A percentile compares a stretch with the other conserved stretches of the same genome.
Evolutionary conservation across 495 filamentous ascomycete genomes (phyloP).

Genomic region (Chaetomium fimeti): DNA sequence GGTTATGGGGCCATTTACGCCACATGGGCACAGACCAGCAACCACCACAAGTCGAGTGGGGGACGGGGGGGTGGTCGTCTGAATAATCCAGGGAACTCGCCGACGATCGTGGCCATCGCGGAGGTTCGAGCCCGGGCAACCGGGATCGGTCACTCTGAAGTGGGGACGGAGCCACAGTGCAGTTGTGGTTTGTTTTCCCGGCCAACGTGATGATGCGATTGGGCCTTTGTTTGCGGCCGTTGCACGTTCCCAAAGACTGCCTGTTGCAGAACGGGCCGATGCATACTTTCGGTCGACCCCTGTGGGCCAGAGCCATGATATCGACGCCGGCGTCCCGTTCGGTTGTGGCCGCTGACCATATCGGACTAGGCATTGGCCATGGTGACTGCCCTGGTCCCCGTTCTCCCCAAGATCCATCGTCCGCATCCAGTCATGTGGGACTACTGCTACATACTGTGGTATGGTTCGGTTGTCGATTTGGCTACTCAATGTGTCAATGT

Average conservation of each 20-base stretch:
- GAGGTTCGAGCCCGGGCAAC: not conserved
- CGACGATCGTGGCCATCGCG: slow-evolving; percentile 9
- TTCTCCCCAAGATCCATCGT: not conserved
- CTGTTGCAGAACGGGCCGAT: slow-evolving; percentile 8
- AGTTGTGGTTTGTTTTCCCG: not conserved
- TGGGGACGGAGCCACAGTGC: slow-evolving; percentile 12
- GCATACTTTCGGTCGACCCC: not conserved
- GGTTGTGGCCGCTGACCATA: not conserved
- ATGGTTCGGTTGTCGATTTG: not conserved
- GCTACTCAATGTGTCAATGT: not conserved
- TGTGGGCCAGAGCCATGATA: not conserved
- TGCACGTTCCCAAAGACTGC: not conserved
- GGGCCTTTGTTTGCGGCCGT: not conserved
- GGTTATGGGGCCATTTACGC: not conserved
- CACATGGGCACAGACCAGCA: not conserved
- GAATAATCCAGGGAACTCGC: slow-evolving; percentile 13
- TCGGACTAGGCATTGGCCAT: not conserved
- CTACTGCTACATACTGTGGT: no score
- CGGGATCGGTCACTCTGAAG: not conserved
- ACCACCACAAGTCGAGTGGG: not conserved
- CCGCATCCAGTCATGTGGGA: not conserved
- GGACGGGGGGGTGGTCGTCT: not conserved
- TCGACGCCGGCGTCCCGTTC: not conserved
- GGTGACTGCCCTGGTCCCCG: not conserved
- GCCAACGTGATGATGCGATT: not conserved